Evolutionary conservation across 2,329 filamentous ascomycete genomes (phyloP).

Genomic region (Ceratocystiopsis brevicomis): DNA sequence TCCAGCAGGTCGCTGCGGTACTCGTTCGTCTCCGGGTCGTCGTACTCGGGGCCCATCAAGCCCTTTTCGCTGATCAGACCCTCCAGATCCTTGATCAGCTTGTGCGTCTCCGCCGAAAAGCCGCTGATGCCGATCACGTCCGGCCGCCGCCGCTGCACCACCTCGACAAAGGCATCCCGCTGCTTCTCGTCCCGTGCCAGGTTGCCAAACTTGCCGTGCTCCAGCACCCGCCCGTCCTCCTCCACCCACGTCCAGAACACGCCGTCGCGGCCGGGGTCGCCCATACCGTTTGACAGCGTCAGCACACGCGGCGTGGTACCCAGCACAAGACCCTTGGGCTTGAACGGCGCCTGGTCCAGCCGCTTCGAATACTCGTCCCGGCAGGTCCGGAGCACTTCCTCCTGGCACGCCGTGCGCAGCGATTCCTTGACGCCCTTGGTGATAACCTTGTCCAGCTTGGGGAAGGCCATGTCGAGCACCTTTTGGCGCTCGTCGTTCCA

Average conservation of each 20-base stretch:
- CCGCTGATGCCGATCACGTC: slow-evolving; percentile 85
- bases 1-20: slow-evolving; percentile 65
- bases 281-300: slow-evolving; percentile 69
- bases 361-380: slow-evolving; percentile 77
- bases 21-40: slow-evolving; percentile 58
- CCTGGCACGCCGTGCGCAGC: slow-evolving; percentile 82
- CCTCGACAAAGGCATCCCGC: slow-evolving; percentile 52
- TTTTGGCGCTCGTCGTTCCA: slow-evolving; percentile 85
- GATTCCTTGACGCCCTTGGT: slow-evolving; percentile 88
- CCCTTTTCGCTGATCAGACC: slow-evolving; percentile 60
- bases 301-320: slow-evolving; percentile 79
- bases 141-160: slow-evolving; percentile 62
- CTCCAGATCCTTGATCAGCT: slow-evolving; percentile 63
- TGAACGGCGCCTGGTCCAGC: slow-evolving; percentile 89
- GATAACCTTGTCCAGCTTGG: slow-evolving; percentile 67
- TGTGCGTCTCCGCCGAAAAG: slow-evolving; percentile 71
- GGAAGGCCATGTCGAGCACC: slow-evolving; percentile 62
- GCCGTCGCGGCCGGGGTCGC: slow-evolving; percentile 53
- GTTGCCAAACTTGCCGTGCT: slow-evolving; percentile 74
- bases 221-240: slow-evolving; percentile 73
- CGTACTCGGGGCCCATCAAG: slow-evolving; percentile 62
- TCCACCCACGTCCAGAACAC: slow-evolving; percentile 86
- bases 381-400: slow-evolving; percentile 71
- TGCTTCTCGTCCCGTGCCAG: slow-evolving; percentile 51
- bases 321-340: slow-evolving; percentile 78